Base-by-base conservation (phyloP, 2,329 filamentous ascomycete species). In the Fusarium luffae region DNA sequence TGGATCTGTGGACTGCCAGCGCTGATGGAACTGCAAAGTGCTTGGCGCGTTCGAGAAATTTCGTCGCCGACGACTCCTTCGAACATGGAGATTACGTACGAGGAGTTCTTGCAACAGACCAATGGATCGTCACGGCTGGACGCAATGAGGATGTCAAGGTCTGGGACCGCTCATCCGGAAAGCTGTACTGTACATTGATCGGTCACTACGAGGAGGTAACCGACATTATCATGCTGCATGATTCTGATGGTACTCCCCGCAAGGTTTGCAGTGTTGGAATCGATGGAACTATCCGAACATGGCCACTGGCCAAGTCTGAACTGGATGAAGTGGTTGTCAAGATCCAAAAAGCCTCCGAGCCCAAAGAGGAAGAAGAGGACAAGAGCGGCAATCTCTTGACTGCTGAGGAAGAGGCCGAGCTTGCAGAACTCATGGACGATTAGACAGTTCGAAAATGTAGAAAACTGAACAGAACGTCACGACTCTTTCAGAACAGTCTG, bases 141-240 rank as follows among this genome's bases (percentile, higher is more conserved):
- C 86, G 96, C 71, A 93, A 98, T 75, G 96, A 99, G 80, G 89
- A 97, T 74, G 85, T 99, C 62, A 92, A 97, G 74, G 87, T 98
- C 11, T 99, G 95, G 95, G 92, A 97, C 78, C 82, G 86, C 48
- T 77, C 89, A 65, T 90, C 89, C 11, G 93, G 93, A 7, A 89
- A 91, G 77, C 82, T 97, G 32, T 87, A 91, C 76, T 92, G 92
- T 78, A 86, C 87, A 10, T 90, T 95, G 65, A 86, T 88, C 40
- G 96, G 96, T 0, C 96, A 99, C 81, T 98, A 89, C 76, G 94
- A 99, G 76, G 96, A 98, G 79, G 91, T 99, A 16, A 98, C 93
- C 2, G 93, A 91, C 37, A 80, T 98, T 44, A 84, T 91, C 3
- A 77, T 97, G 51, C 78, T 94, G 28, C 78, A 80, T 27, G 81